Conservation (phyloP, 257 asterid species). For the Leptodermis oblonga region DNA sequence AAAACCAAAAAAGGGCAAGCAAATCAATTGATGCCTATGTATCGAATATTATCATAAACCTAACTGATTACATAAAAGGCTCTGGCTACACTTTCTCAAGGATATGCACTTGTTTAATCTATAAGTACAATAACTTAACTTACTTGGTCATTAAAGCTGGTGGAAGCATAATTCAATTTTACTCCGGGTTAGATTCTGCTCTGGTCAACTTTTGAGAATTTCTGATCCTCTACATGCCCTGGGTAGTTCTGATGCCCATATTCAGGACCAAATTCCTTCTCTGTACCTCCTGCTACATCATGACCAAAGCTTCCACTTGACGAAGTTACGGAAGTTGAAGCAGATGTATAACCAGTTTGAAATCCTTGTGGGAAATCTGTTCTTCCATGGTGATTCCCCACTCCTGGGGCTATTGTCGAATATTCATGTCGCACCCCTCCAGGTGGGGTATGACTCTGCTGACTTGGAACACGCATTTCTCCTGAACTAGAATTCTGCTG, state of each 20-base stretch:
- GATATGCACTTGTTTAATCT: not conserved
- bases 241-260: slow-evolving; percentile 28
- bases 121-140: slow-evolving; percentile 18
- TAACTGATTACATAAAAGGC: not conserved
- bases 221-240: not conserved
- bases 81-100: not conserved
- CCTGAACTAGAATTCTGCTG: slow-evolving; percentile 36
- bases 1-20: not conserved
- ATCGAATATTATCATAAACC: not conserved
- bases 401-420: slow-evolving; percentile 27
- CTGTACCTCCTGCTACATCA: too few relatives aligned
- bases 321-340: too few relatives aligned
- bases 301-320: too few relatives aligned
- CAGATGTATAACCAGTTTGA: slow-evolving; percentile 18
- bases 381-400: slow-evolving; percentile 25
- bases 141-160: slow-evolving; percentile 28
- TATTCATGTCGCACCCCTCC: slow-evolving; percentile 34
- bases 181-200: slow-evolving; percentile 17
- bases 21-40: not conserved
- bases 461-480: slow-evolving; percentile 16
- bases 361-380: slow-evolving; percentile 22
- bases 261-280: too few relatives aligned
- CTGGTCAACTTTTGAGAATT: slow-evolving; percentile 17
- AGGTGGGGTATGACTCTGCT: slow-evolving; percentile 22
- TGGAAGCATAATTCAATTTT: slow-evolving; percentile 25